Evolutionary conservation across 1,284 basidiomycete species (phyloP).

Genomic region (Trichosporon sp.): DNA sequence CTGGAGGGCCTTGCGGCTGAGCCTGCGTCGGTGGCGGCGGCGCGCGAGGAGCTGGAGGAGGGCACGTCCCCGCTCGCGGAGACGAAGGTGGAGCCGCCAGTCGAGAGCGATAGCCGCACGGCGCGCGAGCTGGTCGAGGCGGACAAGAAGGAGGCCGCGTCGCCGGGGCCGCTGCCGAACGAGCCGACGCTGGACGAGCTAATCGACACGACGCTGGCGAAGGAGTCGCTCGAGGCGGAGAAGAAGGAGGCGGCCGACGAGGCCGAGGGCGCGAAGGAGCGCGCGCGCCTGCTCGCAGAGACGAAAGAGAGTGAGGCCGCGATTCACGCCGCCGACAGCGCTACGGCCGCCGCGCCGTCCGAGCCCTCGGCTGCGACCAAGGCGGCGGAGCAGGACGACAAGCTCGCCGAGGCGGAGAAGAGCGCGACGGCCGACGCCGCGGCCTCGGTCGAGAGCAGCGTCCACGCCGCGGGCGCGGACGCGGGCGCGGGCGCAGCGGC

Average conservation of each 20-base stretch:
- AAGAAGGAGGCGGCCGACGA: not conserved
- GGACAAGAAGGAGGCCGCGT: not conserved
- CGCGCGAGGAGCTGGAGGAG: slow-evolving; percentile 4
- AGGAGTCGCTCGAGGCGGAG: slow-evolving; percentile 17
- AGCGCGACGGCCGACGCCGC: not conserved
- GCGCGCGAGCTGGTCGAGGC: not conserved
- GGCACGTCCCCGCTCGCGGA: slow-evolving; percentile 8
- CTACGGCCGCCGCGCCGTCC: not conserved
- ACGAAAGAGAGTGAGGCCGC: not conserved
- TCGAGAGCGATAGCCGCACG: not conserved
- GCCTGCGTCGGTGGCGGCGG: not conserved
- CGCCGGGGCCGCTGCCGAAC: not conserved
- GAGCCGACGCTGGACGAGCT: slow-evolving; percentile 23
- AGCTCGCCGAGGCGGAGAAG: not conserved
- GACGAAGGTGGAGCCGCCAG: not conserved
- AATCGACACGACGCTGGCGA: slow-evolving; percentile 21
- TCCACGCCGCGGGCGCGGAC: not conserved
- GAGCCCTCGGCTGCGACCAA: not conserved
- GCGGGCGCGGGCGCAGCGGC: not conserved
- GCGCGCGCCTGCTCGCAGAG: not conserved
- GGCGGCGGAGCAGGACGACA: not conserved
- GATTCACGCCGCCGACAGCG: not conserved
- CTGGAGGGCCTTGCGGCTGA: not conserved
- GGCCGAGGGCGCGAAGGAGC: not conserved
- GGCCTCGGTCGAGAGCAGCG: not conserved